These are phyloP conservation scores for Trichoderma brevicompactum DNA, from an alignment of 2,329 filamentous ascomycete genomes.

Conservation along the genomic window DNA sequence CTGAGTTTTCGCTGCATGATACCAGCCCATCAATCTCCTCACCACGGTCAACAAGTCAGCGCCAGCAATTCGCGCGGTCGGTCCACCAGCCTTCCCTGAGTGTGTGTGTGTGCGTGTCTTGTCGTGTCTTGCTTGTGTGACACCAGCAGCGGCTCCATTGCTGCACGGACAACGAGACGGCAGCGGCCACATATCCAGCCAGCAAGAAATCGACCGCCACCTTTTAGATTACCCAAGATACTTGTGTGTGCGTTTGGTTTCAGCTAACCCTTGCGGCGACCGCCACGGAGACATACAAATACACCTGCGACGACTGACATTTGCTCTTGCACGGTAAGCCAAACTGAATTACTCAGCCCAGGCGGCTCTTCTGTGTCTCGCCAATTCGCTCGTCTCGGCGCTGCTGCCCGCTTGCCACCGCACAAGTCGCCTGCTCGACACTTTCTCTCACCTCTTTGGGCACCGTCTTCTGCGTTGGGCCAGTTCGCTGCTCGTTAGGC, in stretches of 20 bases:
- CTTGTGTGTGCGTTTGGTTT: background rate
- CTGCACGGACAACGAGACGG: slow-evolving; percentile 25
- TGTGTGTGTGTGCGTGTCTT: slow-evolving; percentile 21
- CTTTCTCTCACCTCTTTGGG: slow-evolving; percentile 23
- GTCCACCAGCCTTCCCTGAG: slow-evolving; percentile 14
- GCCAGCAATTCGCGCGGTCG: slow-evolving; percentile 1
- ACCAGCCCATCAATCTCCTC: slow-evolving; percentile 17
- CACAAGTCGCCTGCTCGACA: slow-evolving; percentile 19
- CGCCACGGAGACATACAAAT: background rate
- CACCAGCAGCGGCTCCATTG: slow-evolving; percentile 22
- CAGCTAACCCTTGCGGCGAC: background rate
- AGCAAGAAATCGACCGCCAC: slow-evolving; percentile 6
- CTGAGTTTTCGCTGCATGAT: slow-evolving; percentile 27
- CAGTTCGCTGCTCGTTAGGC: slow-evolving; percentile 42
- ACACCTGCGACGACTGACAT: background rate
- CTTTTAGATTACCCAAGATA: background rate
- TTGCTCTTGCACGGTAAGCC: background rate
- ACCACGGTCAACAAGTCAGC: slow-evolving; percentile 28
- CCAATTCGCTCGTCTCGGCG: background rate
- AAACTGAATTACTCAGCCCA: slow-evolving; percentile 14
- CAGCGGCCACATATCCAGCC: slow-evolving; percentile 24
- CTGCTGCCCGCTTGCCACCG: slow-evolving; percentile 12
- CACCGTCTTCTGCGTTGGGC: slow-evolving; percentile 37
- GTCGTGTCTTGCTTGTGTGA: slow-evolving; percentile 23
- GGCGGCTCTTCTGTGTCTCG: background rate